Conservation (phyloP, 1,139 yeast species). For the Suhomyces anneliseae region DNA sequence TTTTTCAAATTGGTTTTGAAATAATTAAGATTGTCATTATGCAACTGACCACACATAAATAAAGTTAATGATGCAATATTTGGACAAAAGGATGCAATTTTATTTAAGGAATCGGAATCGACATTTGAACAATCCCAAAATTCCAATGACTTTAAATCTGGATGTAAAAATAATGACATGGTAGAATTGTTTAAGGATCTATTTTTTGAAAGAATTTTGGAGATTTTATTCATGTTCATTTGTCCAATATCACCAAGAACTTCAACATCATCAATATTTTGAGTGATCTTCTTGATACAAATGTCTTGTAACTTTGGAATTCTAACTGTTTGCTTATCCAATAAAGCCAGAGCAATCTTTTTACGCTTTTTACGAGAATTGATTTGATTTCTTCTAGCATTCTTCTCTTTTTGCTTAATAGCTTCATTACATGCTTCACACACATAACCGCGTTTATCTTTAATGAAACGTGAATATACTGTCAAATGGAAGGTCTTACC, state of each 20-base stretch:
- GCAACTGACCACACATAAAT: conserved; percentile 91
- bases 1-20: conserved; percentile 57
- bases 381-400: conserved; percentile 50
- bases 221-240: conserved; percentile 58
- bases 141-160: conserved; percentile 55
- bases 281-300: conserved; percentile 70
- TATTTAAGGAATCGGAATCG: conserved; percentile 60
- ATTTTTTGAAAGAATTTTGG: conserved; percentile 76
- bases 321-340: conserved; percentile 64
- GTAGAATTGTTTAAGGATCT: conserved; percentile 75
- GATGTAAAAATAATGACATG: conserved; percentile 66
- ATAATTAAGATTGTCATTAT: conserved; percentile 70
- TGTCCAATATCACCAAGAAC: conserved; percentile 78
- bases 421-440: conserved; percentile 65
- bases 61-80: conserved; percentile 63
- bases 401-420: conserved; percentile 43
- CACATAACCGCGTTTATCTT: conserved; percentile 55
- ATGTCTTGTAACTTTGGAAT: conserved; percentile 78
- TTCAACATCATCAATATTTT: conserved; percentile 74
- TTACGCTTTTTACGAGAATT: conserved; percentile 73
- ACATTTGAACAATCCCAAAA: conserved; percentile 94
- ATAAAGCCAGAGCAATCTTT: conserved; percentile 77
- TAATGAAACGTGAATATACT: conserved; percentile 60
- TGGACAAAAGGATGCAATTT: conserved; percentile 81
- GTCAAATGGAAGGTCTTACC: conserved; percentile 55